Evolutionary conservation across 345 rosid species (phyloP).

Genomic region (Citrus glauca): DNA sequence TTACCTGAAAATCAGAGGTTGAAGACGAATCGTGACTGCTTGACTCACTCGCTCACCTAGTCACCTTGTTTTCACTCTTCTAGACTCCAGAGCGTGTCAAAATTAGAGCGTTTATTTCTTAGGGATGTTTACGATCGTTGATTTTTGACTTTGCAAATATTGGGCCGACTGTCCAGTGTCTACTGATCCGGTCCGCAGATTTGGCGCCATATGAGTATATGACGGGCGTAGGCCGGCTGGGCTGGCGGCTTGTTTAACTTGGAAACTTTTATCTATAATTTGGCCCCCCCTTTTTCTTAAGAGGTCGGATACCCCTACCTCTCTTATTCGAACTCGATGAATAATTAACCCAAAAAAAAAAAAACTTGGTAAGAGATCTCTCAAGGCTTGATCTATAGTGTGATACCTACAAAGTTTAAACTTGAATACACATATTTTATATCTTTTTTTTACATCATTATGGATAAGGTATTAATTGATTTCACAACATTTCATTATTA

Average conservation of each 20-base stretch:
- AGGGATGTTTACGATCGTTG: background rate
- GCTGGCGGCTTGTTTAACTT: background rate
- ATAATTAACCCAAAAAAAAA: too few relatives aligned
- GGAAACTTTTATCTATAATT: too few relatives aligned
- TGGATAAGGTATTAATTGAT: too few relatives aligned
- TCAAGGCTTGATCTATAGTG: too few relatives aligned
- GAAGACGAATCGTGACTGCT: slow-evolving; percentile 13
- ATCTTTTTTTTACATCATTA: too few relatives aligned
- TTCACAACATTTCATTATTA: too few relatives aligned
- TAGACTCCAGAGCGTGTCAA: background rate
- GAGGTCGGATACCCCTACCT: too few relatives aligned
- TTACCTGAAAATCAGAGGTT: slow-evolving; percentile 9
- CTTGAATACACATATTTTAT: too few relatives aligned
- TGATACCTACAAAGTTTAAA: too few relatives aligned
- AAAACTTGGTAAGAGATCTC: too few relatives aligned
- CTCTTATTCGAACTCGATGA: too few relatives aligned
- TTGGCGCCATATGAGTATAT: background rate
- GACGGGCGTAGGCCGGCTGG: background rate
- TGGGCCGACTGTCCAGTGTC: background rate
- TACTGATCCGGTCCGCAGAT: background rate
- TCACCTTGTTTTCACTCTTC: background rate
- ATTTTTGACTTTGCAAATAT: background rate
- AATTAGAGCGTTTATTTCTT: background rate
- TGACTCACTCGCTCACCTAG: background rate
- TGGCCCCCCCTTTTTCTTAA: too few relatives aligned